A percentile compares a stretch with the other conserved stretches of the same genome.
phyloP scores from a whole-genome alignment of 2,329 filamentous ascomycete species.

The Fusarium solani-melongenae region DNA sequence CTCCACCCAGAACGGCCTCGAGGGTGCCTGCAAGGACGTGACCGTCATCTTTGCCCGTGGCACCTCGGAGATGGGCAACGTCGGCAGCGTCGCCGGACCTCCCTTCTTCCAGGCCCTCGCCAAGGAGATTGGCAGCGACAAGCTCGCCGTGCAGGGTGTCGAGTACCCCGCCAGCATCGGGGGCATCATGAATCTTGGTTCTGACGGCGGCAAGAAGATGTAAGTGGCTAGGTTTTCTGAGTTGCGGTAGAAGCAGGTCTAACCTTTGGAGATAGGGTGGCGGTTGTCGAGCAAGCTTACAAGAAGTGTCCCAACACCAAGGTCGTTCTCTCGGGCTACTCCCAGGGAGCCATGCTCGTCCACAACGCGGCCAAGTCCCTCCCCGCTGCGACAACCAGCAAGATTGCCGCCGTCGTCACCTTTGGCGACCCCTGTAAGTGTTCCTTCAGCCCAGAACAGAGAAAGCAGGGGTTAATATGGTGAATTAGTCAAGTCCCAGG shows the following conservation, averaged over 20 bases:
- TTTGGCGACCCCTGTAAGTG: conserved; percentile 45
- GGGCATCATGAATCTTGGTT: conserved; percentile 60
- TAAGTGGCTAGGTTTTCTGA: conserved; percentile 47
- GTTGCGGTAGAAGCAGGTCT: neutral
- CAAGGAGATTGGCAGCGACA: conserved; percentile 52
- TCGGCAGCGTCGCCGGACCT: conserved; percentile 61
- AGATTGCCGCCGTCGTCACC: conserved; percentile 45
- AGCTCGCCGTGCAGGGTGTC: conserved; percentile 65
- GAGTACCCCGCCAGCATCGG: conserved; percentile 59
- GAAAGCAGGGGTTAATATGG: neutral
- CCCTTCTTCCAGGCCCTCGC: conserved; percentile 60
- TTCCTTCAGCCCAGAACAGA: conserved; percentile 6
- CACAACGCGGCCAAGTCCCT: conserved; percentile 56
- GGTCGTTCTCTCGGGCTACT: conserved; percentile 60
- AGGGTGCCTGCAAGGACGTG: conserved; percentile 46
- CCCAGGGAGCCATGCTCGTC: conserved; percentile 53
- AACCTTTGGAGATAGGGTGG: conserved; percentile 22
- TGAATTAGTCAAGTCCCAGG: conserved; percentile 33
- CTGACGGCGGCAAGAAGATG: conserved; percentile 58
- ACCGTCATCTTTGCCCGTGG: conserved; percentile 69
- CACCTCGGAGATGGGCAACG: conserved; percentile 63
- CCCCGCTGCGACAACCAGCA: conserved; percentile 47
- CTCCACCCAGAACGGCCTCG: conserved; percentile 40
- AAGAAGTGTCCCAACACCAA: conserved; percentile 57
- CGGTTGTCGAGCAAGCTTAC: conserved; percentile 47